A percentile compares a stretch with the other conserved stretches of the same genome.
These are phyloP conservation scores for Oryza meridionalis DNA, from an alignment of 176 grass and related monocot genomes.

Conservation along the genomic window DNA sequence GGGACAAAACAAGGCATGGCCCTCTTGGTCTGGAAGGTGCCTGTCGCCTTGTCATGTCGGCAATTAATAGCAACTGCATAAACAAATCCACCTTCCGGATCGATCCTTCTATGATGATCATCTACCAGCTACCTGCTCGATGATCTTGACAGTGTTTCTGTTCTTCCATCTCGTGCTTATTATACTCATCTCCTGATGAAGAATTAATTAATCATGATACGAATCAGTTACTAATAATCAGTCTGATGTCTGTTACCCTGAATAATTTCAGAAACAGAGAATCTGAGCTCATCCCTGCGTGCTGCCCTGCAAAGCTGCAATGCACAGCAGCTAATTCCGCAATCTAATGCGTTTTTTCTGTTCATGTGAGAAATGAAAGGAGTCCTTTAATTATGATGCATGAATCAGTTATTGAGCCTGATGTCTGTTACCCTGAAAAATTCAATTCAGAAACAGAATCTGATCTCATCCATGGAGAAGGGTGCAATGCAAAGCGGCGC, in stretches of 20 bases:
- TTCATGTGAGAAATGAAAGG: too few relatives aligned
- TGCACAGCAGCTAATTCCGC: too few relatives aligned
- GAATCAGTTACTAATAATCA: too few relatives aligned
- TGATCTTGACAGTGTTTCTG: too few relatives aligned
- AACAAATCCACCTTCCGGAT: background rate
- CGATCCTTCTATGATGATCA: background rate
- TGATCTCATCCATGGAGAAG: background rate
- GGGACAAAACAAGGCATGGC: background rate
- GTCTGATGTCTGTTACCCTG: too few relatives aligned
- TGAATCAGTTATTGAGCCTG: too few relatives aligned
- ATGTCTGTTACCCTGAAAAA: background rate
- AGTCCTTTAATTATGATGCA: background rate
- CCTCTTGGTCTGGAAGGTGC: constrained; percentile 10
- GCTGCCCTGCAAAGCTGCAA: too few relatives aligned
- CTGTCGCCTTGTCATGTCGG: constrained; percentile 32
- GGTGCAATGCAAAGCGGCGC: constrained; percentile 1
- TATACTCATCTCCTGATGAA: background rate
- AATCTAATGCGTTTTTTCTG: too few relatives aligned
- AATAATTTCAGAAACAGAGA: background rate
- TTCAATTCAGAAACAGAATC: background rate
- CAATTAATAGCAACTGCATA: background rate
- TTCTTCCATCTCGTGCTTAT: background rate
- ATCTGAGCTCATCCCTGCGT: background rate
- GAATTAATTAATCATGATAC: background rate
- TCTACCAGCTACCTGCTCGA: background rate